phyloP scores from a whole-genome alignment of 305 asterid genomes.

The Plantago coronopus region DNA sequence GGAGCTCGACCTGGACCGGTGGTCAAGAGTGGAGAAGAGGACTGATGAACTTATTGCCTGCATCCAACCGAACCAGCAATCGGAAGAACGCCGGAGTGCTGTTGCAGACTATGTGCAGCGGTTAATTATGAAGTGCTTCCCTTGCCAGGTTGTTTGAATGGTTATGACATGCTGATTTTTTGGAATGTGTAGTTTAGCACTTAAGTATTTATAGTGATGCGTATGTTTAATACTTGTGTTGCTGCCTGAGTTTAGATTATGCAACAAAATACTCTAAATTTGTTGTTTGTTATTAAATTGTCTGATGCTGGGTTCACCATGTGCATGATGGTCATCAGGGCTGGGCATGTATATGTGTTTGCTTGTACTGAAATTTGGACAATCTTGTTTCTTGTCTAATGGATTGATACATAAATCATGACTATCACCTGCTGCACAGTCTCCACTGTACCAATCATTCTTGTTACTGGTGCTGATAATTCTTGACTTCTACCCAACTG shows the following conservation, averaged over 20 bases:
- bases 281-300: neutral
- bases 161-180: conserved; percentile 9
- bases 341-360: no score
- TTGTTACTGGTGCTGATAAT: conserved; percentile 4
- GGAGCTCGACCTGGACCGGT: conserved; percentile 63
- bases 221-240: conserved; percentile 7
- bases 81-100: conserved; percentile 84
- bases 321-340: no score
- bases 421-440: neutral
- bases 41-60: conserved; percentile 84
- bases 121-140: conserved; percentile 75
- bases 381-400: neutral
- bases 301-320: neutral
- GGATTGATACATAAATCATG: conserved; percentile 7
- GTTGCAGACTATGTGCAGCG: conserved; percentile 85
- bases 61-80: conserved; percentile 80
- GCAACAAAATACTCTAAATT: neutral
- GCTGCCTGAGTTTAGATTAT: conserved; percentile 11
- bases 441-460: conserved; percentile 1
- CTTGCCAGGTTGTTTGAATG: conserved; percentile 75
- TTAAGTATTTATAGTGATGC: conserved; percentile 4
- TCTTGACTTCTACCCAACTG: conserved; percentile 11
- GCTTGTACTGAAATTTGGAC: no score
- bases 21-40: conserved; percentile 88
- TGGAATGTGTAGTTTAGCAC: conserved; percentile 5